A percentile compares a stretch with the other conserved stretches of the same genome.
These are phyloP conservation scores for Epichloe hybrida DNA, from an alignment of 2,329 filamentous ascomycete species.

Conservation along the genomic window DNA sequence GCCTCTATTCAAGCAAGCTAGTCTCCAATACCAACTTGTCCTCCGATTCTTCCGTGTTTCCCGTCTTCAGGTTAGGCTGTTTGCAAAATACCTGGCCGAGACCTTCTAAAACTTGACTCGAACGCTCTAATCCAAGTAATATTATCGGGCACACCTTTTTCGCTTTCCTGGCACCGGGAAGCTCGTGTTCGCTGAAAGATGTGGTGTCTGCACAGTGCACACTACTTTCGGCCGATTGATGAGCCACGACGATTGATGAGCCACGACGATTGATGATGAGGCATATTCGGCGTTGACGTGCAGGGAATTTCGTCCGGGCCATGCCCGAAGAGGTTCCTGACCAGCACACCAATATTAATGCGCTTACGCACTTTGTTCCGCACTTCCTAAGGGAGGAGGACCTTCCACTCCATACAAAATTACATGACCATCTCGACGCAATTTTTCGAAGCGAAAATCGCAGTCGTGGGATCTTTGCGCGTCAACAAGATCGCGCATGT, in stretches of 20 bases:
- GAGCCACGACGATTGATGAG: constrained; percentile 4
- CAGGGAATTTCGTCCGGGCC: background rate
- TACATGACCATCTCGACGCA: too few relatives aligned
- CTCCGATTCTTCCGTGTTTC: too few relatives aligned
- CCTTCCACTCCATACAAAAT: background rate
- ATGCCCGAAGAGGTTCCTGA: background rate
- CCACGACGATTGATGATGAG: constrained; percentile 2
- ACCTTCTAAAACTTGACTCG: too few relatives aligned
- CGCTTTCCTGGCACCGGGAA: background rate
- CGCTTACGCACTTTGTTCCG: background rate
- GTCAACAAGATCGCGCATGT: too few relatives aligned
- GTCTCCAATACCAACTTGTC: too few relatives aligned
- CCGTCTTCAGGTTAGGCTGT: too few relatives aligned
- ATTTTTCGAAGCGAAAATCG: too few relatives aligned
- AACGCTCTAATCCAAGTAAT: background rate
- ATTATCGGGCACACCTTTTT: too few relatives aligned
- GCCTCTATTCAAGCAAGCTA: too few relatives aligned
- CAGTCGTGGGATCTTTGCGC: too few relatives aligned
- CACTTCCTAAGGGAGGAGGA: background rate
- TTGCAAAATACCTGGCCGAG: too few relatives aligned
- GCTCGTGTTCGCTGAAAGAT: constrained; percentile 14
- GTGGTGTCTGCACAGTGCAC: constrained; percentile 18
- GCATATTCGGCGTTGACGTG: background rate
- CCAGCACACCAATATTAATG: background rate
- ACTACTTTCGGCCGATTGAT: constrained; percentile 4